phyloP scores from a whole-genome alignment of 495 filamentous ascomycete genomes.

The Massariosphaeria phaeospora region DNA sequence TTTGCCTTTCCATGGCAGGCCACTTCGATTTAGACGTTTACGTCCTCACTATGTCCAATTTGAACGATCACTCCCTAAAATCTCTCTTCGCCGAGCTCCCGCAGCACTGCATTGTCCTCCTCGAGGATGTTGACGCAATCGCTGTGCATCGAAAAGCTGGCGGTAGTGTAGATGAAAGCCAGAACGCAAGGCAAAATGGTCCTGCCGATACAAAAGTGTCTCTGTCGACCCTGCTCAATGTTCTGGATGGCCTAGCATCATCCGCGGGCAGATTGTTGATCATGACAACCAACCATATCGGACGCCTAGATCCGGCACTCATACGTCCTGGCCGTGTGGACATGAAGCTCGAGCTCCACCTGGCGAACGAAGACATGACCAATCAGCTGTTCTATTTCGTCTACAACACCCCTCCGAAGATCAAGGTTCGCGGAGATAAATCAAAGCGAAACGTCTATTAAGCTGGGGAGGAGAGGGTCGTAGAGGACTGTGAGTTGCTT shows the following conservation, averaged over 20 bases:
- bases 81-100: constrained; percentile 29
- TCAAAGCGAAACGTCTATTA: not conserved
- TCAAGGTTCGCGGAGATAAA: constrained; percentile 4
- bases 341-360: constrained; percentile 21
- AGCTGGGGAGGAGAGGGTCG: constrained; percentile 3
- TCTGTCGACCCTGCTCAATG: constrained; percentile 31
- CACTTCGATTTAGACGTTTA: constrained; percentile 10
- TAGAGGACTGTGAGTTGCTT: constrained; percentile 16
- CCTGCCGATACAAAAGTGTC: constrained; percentile 12
- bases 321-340: constrained; percentile 33
- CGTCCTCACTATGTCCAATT: not conserved
- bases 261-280: constrained; percentile 28
- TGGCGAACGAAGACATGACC: constrained; percentile 19
- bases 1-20: constrained; percentile 7
- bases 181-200: not conserved
- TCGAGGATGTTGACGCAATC: constrained; percentile 33
- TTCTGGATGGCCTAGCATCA: constrained; percentile 29
- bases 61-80: constrained; percentile 4
- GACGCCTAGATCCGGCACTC: constrained; percentile 28
- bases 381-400: constrained; percentile 18
- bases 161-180: constrained; percentile 4
- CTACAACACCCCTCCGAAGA: constrained; percentile 10
- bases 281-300: constrained; percentile 32
- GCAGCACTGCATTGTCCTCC: constrained; percentile 25
- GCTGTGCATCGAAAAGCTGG: constrained; percentile 4